phyloP scores from a whole-genome alignment of 225 moss, liverwort and hornwort genomes.

The Neckera pumila region DNA sequence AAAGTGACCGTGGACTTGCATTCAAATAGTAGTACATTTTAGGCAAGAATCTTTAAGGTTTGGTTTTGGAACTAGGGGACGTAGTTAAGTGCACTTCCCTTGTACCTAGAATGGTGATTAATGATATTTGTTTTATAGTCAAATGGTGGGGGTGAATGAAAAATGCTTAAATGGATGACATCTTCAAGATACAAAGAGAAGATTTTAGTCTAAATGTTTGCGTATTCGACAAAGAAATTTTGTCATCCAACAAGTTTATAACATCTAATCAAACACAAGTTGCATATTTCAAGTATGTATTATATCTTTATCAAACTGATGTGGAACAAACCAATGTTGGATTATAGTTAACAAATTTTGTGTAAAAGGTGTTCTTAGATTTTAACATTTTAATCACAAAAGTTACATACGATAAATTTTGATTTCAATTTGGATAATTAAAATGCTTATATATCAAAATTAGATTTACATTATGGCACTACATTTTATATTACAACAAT shows the following conservation, averaged over 20 bases:
- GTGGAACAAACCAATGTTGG: neutral
- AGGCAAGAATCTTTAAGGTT: neutral
- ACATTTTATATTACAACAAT: rapidly evolving
- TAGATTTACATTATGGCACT: neutral
- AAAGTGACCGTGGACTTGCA: rapidly evolving
- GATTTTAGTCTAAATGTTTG: neutral
- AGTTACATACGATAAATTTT: neutral
- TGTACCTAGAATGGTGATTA: neutral
- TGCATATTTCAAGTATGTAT: neutral
- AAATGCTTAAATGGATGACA: neutral
- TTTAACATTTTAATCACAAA: neutral
- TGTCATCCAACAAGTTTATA: no score
- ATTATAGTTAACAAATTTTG: neutral
- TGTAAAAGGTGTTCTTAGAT: neutral
- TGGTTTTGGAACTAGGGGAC: rapidly evolving
- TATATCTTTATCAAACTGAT: neutral
- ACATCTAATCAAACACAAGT: neutral
- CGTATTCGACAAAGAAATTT: neutral
- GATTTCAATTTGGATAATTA: neutral
- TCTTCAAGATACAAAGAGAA: rapidly evolving
- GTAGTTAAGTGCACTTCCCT: no score
- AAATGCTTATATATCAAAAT: neutral
- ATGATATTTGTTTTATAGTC: neutral
- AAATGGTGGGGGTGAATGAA: rapidly evolving
- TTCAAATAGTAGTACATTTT: rapidly evolving